Conservation (phyloP, 768 basidiomycete genomes). For the Mycena polygramma region DNA sequence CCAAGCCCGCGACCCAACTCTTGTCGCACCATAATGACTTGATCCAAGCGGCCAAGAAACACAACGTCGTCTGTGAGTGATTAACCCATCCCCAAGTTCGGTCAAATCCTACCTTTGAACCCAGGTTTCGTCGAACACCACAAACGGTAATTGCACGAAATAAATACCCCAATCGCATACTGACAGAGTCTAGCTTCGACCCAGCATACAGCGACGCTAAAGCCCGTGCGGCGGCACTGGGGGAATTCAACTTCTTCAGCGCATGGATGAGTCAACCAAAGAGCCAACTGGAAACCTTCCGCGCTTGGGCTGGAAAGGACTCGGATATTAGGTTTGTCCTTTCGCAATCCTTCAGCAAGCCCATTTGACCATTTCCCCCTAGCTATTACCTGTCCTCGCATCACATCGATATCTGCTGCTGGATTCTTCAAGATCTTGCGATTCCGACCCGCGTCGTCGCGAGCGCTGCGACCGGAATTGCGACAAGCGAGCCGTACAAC, state of each 20-base stretch:
- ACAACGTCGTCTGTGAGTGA: conserved; percentile 76
- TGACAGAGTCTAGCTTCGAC: conserved; percentile 68
- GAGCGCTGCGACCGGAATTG: conserved; percentile 92
- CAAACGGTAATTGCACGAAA: conserved; percentile 68
- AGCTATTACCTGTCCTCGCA: conserved; percentile 97
- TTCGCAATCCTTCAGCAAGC: neutral
- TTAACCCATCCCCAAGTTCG: too few species aligned
- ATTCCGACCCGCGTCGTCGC: conserved; percentile 89
- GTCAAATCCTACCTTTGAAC: neutral
- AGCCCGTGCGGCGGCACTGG: conserved; percentile 78
- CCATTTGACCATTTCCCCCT: conserved; percentile 31
- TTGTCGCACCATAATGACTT: conserved; percentile 86
- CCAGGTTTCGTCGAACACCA: conserved; percentile 89
- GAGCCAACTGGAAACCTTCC: conserved; percentile 94
- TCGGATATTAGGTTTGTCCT: conserved; percentile 83
- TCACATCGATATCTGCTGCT: conserved; percentile 91
- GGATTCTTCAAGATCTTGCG: conserved; percentile 84
- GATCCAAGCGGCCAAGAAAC: conserved; percentile 79
- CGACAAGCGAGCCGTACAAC: conserved; percentile 89
- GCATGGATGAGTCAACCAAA: conserved; percentile 99
- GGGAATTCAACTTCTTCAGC: conserved; percentile 96
- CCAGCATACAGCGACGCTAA: conserved; percentile 94
- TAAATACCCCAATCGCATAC: neutral
- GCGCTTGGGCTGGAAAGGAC: conserved; percentile 95
- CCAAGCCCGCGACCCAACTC: conserved; percentile 92